Base-by-base conservation (phyloP, 2,329 filamentous ascomycete species). In the Neopestalotiopsis sp. region DNA sequence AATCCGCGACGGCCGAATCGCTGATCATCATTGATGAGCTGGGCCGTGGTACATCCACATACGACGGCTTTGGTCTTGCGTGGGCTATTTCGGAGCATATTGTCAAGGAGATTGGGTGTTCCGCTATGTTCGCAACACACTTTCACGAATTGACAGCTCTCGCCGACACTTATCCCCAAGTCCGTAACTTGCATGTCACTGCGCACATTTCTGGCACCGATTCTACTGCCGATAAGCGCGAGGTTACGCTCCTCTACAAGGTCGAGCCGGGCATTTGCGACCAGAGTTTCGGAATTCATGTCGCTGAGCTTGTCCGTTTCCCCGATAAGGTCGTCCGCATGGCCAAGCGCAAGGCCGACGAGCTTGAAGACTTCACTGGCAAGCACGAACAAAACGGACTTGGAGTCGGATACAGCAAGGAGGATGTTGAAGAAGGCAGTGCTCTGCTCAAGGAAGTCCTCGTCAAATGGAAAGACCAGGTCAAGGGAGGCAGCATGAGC, bases 31-130 rank as follows among this genome's bases (percentile, higher is more conserved):
- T 99, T 74, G 97, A 99, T 80, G 96, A 99, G 80, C 89, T 99
- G 2, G 96, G 96, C 64, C 94, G 96, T 70, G 96, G 96, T 68
- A 99, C 96, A 0, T 98, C 94, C 71, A 99, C 97, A 0, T 99
- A 99, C 79, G 97, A 99, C 79, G 96, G 96, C 9, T 99, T 99
- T 76, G 96, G 97, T 49, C 89, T 99, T n/a, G 96, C 97, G 0
- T 99, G 96, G 96, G 96, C 96, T 65, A 99, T 99, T 71, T 97
- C 94, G 0, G 96, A 99, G 81, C 94, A 99, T 81, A 98, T 99
- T 72, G 88, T 99, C 77, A 94, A 92, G 70, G 94, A 98, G 78
- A 98, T 99, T 70, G 92, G 94, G 67, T 97, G 95, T 74, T 98
- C 94, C 76, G 93, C 94, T 68, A 91, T 98, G 81, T 99, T 99